These are phyloP conservation scores for Lepiota brunneoincarnata DNA, from an alignment of 768 basidiomycete genomes.

Conservation along the genomic window DNA sequence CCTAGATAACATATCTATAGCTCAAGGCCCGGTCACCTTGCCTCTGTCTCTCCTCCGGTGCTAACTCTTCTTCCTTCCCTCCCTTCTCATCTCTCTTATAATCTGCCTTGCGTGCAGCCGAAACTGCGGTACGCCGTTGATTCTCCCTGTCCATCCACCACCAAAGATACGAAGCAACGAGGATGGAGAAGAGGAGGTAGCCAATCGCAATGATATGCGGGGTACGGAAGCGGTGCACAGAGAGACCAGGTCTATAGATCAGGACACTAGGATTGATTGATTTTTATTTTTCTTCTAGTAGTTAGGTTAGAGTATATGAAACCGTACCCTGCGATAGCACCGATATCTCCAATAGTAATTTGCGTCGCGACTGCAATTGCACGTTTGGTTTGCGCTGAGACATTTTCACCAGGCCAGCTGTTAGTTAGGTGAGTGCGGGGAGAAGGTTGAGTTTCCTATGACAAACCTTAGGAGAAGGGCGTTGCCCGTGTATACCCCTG, in stretches of 20 bases:
- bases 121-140: slow-evolving; percentile 33
- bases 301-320: neutral
- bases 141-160: slow-evolving; percentile 51
- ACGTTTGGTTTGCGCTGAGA: slow-evolving; percentile 67
- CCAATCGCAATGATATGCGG: slow-evolving; percentile 61
- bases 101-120: slow-evolving; percentile 20
- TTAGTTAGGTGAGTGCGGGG: neutral
- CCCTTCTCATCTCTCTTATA: neutral
- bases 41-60: slow-evolving; percentile 24
- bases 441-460: neutral
- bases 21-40: slow-evolving; percentile 37
- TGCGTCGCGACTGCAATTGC: slow-evolving; percentile 63
- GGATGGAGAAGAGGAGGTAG: slow-evolving; percentile 48
- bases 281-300: neutral
- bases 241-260: slow-evolving; percentile 51
- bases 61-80: neutral
- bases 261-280: slow-evolving; percentile 33
- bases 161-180: slow-evolving; percentile 43
- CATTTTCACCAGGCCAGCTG: slow-evolving; percentile 56
- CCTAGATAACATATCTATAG: slow-evolving; percentile 39
- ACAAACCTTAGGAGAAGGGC: slow-evolving; percentile 50
- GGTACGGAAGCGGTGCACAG: slow-evolving; percentile 44
- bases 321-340: slow-evolving; percentile 49
- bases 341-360: slow-evolving; percentile 60
- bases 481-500: slow-evolving; percentile 57